These are phyloP conservation scores for Spizellomyces punctatus DNA, from an alignment of 192 early-diverging fungal genomes.

Conservation along the genomic window DNA sequence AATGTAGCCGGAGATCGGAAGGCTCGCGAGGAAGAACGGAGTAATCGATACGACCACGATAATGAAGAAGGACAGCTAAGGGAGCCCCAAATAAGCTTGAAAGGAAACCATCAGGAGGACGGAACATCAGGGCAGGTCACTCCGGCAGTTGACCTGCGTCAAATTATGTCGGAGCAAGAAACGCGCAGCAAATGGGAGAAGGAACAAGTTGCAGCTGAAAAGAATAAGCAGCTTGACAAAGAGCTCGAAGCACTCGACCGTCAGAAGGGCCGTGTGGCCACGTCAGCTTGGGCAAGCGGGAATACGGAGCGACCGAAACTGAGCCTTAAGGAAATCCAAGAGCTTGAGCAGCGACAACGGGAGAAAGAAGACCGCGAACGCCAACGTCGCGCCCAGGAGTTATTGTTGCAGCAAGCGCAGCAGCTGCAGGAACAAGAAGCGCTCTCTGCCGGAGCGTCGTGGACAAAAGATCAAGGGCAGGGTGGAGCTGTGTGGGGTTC, in stretches of 20 bases:
- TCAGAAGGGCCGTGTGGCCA: constrained; percentile 6
- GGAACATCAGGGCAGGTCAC: constrained; percentile 17
- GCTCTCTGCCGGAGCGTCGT: constrained; percentile 15
- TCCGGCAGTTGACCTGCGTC: constrained; percentile 32
- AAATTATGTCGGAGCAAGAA: constrained; percentile 31
- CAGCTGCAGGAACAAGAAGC: constrained; percentile 43
- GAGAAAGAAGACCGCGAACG: constrained; percentile 40
- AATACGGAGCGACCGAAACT: constrained; percentile 35
- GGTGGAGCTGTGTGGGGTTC: constrained; percentile 27
- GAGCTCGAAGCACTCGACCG: background rate
- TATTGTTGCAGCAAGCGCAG: constrained; percentile 44
- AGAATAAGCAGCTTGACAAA: constrained; percentile 5
- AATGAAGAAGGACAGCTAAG: constrained; percentile 26
- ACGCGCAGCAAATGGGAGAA: constrained; percentile 29
- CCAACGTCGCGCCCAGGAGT: constrained; percentile 35
- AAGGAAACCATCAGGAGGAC: constrained; percentile 19
- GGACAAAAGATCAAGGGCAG: constrained; percentile 23
- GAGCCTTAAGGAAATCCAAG: constrained; percentile 56
- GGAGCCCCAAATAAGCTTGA: constrained; percentile 1
- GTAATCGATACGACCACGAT: constrained; percentile 19
- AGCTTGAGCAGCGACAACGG: constrained; percentile 40
- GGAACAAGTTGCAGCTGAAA: constrained; percentile 12
- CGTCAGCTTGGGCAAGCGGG: constrained; percentile 27
- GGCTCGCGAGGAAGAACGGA: constrained; percentile 24
- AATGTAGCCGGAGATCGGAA: constrained; percentile 13